Evolutionary conservation across 768 basidiomycete genomes (phyloP).

Genomic region (Lactifluus echinatus): DNA sequence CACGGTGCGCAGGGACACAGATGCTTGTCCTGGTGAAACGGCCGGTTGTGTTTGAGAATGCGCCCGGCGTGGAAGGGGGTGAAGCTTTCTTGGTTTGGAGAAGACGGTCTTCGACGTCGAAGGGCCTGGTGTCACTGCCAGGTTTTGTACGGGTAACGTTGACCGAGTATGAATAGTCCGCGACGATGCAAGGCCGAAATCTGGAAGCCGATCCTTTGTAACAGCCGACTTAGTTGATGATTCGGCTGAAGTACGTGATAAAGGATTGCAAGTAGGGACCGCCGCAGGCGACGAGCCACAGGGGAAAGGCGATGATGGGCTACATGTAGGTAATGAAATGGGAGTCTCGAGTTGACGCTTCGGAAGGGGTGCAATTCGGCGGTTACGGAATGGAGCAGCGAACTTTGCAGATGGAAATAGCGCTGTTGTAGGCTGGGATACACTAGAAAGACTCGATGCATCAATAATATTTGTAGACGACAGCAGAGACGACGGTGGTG

Average conservation of each 20-base stretch:
- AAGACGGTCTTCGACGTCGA: not conserved
- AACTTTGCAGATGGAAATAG: not conserved
- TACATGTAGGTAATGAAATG: not conserved
- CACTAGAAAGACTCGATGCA: not conserved
- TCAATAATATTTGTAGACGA: not conserved
- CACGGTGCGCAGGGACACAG: not conserved
- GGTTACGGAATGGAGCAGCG: not conserved
- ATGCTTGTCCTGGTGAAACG: not conserved
- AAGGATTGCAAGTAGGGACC: not conserved
- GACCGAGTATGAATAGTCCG: not conserved
- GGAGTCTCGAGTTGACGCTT: not conserved
- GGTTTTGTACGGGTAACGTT: not conserved
- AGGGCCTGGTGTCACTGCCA: not conserved
- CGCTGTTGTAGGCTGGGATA: not conserved
- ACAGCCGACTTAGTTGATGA: not conserved
- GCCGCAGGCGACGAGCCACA: not conserved
- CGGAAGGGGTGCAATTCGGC: conserved; percentile 6
- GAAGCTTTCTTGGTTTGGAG: not conserved
- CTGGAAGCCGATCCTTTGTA: not conserved
- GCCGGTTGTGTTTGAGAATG: not conserved
- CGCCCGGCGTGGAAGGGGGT: not conserved
- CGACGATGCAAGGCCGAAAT: not conserved
- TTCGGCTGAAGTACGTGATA: too few species aligned
- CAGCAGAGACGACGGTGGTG: not conserved
- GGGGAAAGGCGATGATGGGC: not conserved